Conservation (phyloP, 768 basidiomycete species). For the Hortiboletus flavorubellus region DNA sequence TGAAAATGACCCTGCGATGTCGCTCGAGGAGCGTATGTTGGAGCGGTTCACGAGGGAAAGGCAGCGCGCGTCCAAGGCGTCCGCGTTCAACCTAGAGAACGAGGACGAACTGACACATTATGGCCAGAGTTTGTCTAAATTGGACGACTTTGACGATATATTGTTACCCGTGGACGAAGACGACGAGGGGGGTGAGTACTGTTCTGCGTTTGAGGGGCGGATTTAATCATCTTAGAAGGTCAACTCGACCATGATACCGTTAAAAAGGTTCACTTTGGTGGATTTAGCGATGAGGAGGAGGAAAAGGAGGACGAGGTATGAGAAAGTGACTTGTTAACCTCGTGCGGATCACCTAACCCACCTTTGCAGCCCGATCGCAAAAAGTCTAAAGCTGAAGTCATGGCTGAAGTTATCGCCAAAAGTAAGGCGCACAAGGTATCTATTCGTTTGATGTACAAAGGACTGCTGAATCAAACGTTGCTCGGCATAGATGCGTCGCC, state of each 20-base stretch:
- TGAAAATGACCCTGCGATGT: slow-evolving; percentile 89
- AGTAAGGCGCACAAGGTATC: slow-evolving; percentile 92
- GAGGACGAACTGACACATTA: slow-evolving; percentile 92
- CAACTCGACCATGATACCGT: slow-evolving; percentile 69
- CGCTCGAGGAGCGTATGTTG: slow-evolving; percentile 95
- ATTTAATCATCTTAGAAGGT: slow-evolving; percentile 37
- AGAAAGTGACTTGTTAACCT: neutral
- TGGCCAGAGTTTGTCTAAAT: slow-evolving; percentile 78
- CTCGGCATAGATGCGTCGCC: slow-evolving; percentile 68
- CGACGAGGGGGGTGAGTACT: slow-evolving; percentile 41
- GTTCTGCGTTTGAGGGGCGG: neutral
- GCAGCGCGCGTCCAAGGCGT: slow-evolving; percentile 72
- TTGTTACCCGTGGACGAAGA: slow-evolving; percentile 55
- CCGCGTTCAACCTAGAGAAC: slow-evolving; percentile 85
- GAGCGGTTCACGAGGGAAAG: slow-evolving; percentile 93
- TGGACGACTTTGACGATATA: slow-evolving; percentile 80
- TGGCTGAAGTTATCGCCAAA: slow-evolving; percentile 97
- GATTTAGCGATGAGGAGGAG: slow-evolving; percentile 70
- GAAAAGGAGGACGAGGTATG: slow-evolving; percentile 50
- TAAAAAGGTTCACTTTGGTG: slow-evolving; percentile 75
- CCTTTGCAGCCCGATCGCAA: slow-evolving; percentile 67
- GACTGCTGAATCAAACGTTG: neutral
- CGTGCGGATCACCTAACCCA: neutral
- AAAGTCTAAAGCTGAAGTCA: slow-evolving; percentile 92
- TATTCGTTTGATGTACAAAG: neutral